phyloP scores from a whole-genome alignment of 345 rosid genomes.

The Brassica napus region DNA sequence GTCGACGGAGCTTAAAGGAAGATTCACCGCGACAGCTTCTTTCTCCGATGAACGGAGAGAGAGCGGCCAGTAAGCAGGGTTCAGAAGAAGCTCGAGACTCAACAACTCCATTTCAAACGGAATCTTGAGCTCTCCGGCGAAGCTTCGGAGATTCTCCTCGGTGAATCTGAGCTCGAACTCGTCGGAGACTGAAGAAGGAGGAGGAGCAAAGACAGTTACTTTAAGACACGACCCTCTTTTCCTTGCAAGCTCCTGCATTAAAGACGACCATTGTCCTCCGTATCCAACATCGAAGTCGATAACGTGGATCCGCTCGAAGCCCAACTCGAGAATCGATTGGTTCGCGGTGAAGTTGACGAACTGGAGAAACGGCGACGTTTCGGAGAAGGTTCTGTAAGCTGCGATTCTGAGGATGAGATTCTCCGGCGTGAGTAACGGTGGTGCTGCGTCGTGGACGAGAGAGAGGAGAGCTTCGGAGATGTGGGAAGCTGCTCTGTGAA shows the following conservation, averaged over 20 bases:
- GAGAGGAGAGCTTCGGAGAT: slow-evolving; percentile 72
- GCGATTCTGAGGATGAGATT: slow-evolving; percentile 69
- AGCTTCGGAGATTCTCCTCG: slow-evolving; percentile 57
- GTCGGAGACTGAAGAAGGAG: slow-evolving; percentile 45
- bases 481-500: slow-evolving; percentile 78
- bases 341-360: slow-evolving; percentile 85
- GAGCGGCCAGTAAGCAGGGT: slow-evolving; percentile 38
- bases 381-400: slow-evolving; percentile 80
- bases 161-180: slow-evolving; percentile 67
- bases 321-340: slow-evolving; percentile 74
- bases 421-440: slow-evolving; percentile 35
- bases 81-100: slow-evolving; percentile 49
- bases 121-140: slow-evolving; percentile 60
- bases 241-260: slow-evolving; percentile 82
- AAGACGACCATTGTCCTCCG: slow-evolving; percentile 90
- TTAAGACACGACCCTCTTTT: slow-evolving; percentile 45
- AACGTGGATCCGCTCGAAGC: slow-evolving; percentile 62
- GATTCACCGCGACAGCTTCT: slow-evolving; percentile 72
- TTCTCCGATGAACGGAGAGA: slow-evolving; percentile 44
- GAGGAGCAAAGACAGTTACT: slow-evolving; percentile 75
- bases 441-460: slow-evolving; percentile 48
- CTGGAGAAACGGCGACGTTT: slow-evolving; percentile 76
- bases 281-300: slow-evolving; percentile 80
- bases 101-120: slow-evolving; percentile 61
- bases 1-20: slow-evolving; percentile 57